Evolutionary conservation across 2,329 filamentous ascomycete genomes (phyloP).

Genomic region (Fusarium keratoplasticum): DNA sequence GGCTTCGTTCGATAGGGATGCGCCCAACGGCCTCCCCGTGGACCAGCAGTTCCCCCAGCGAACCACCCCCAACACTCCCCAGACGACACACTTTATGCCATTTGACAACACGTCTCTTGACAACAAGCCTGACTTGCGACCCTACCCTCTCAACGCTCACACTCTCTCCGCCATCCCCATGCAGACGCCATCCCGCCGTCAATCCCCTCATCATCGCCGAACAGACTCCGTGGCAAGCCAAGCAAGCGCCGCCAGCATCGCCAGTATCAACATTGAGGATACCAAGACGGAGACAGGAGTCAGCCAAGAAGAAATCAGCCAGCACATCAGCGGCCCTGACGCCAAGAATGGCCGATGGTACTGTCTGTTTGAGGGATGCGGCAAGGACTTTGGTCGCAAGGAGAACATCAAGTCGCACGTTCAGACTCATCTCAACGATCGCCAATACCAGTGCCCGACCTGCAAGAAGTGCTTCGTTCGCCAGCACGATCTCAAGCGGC

Average conservation of each 20-base stretch:
- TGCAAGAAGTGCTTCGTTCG: slow-evolving; percentile 97
- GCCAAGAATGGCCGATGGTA: slow-evolving; percentile 81
- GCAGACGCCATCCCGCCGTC: slow-evolving; percentile 32
- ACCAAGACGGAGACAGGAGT: slow-evolving; percentile 84
- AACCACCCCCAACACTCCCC: slow-evolving; percentile 64
- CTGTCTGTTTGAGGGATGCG: slow-evolving; percentile 81
- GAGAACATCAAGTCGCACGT: slow-evolving; percentile 99
- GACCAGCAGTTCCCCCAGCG: slow-evolving; percentile 59
- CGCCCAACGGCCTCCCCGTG: slow-evolving; percentile 55
- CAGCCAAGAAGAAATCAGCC: slow-evolving; percentile 84
- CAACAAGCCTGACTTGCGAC: slow-evolving; percentile 56
- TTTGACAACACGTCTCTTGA: slow-evolving; percentile 52
- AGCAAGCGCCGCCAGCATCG: slow-evolving; percentile 68
- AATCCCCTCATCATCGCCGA: slow-evolving; percentile 63
- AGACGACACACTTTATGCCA: slow-evolving; percentile 55
- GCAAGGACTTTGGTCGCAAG: slow-evolving; percentile 93
- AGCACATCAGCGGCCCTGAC: slow-evolving; percentile 79
- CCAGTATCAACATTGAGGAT: slow-evolving; percentile 73
- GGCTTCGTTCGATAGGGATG: slow-evolving; percentile 49
- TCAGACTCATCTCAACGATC: slow-evolving; percentile 95
- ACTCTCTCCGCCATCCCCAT: slow-evolving; percentile 33
- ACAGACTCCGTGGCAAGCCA: slow-evolving; percentile 71
- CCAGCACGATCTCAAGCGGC: slow-evolving; percentile 95
- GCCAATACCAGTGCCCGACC: slow-evolving; percentile 92
- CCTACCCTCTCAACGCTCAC: slow-evolving; percentile 39